phyloP scores from a whole-genome alignment of 2,329 filamentous ascomycete species.

The Orbilia quercus region DNA sequence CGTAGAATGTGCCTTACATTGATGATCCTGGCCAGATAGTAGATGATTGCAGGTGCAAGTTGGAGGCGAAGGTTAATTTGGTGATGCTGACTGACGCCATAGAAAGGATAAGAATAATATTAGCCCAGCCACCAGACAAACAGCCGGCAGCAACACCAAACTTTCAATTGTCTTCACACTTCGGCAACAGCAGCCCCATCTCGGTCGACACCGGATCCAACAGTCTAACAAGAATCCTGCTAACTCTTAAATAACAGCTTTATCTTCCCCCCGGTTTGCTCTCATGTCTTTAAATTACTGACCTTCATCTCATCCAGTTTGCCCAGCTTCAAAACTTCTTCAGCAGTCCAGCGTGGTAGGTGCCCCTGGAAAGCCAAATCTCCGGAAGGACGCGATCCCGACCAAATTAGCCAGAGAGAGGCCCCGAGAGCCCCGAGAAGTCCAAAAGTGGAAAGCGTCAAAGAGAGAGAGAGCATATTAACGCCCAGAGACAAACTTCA shows the following conservation, averaged over 20 bases:
- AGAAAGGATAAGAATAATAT: no score
- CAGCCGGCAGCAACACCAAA: conserved; percentile 4
- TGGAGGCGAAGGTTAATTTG: neutral
- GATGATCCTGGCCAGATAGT: no score
- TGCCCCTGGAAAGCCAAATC: conserved; percentile 53
- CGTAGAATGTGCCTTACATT: conserved; percentile 8
- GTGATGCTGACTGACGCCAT: no score
- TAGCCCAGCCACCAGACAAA: conserved; percentile 10
- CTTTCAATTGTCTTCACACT: conserved; percentile 31
- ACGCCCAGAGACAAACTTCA: conserved; percentile 24
- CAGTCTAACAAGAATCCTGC: conserved; percentile 24
- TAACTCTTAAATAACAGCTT: conserved; percentile 52
- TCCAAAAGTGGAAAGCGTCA: conserved; percentile 3
- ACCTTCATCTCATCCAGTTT: conserved; percentile 34
- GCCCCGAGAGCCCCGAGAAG: conserved; percentile 2
- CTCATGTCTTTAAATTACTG: conserved; percentile 29
- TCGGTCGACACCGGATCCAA: conserved; percentile 51
- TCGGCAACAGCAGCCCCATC: conserved; percentile 52
- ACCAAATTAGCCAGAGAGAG: conserved; percentile 52
- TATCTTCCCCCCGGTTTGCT: conserved; percentile 43
- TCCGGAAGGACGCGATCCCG: conserved; percentile 55
- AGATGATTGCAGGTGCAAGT: no score
- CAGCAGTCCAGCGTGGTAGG: conserved; percentile 3
- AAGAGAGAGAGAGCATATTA: conserved; percentile 18
- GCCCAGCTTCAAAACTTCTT: conserved; percentile 28